phyloP scores from a whole-genome alignment of 805 yeast genomes.

The Candida sonorensis region DNA sequence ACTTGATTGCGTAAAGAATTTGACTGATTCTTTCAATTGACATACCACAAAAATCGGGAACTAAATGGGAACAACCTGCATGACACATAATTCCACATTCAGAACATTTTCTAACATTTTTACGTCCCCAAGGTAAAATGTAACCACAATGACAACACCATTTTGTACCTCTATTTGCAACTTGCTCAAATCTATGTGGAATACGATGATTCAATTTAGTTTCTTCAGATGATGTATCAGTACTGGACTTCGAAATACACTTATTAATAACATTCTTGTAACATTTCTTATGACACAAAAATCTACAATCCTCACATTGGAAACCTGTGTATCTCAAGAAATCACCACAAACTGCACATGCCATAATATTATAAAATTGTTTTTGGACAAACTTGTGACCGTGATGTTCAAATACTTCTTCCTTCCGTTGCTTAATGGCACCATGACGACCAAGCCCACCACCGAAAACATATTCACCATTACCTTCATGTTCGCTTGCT shows the following conservation, averaged over 20 bases:
- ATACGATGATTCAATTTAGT: conserved; percentile 88
- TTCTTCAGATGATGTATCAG: conserved; percentile 64
- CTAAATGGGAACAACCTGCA: conserved; percentile 84
- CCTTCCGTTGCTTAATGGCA: conserved; percentile 91
- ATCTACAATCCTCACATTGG: conserved; percentile 81
- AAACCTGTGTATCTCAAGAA: conserved; percentile 82
- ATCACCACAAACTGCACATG: conserved; percentile 96
- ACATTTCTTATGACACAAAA: conserved; percentile 76
- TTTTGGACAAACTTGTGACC: conserved; percentile 97
- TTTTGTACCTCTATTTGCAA: conserved; percentile 87
- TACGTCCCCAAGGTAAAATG: conserved; percentile 89
- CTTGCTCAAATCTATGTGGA: conserved; percentile 94
- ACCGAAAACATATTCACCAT: conserved; percentile 39
- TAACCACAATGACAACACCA: conserved; percentile 99
- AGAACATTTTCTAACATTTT: conserved; percentile 85
- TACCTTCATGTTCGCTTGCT: conserved; percentile 35
- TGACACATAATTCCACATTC: conserved; percentile 97
- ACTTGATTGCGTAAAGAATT: conserved; percentile 75
- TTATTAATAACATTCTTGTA: conserved; percentile 75
- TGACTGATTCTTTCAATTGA: conserved; percentile 94
- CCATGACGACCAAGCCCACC: conserved; percentile 91
- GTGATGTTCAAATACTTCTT: conserved; percentile 86
- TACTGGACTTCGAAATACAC: conserved; percentile 71
- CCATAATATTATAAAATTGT: conserved; percentile 92
- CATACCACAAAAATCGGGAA: conserved; percentile 99